phyloP scores from a whole-genome alignment of 2,329 filamentous ascomycete genomes.

The Neopestalotiopsis rosae region DNA sequence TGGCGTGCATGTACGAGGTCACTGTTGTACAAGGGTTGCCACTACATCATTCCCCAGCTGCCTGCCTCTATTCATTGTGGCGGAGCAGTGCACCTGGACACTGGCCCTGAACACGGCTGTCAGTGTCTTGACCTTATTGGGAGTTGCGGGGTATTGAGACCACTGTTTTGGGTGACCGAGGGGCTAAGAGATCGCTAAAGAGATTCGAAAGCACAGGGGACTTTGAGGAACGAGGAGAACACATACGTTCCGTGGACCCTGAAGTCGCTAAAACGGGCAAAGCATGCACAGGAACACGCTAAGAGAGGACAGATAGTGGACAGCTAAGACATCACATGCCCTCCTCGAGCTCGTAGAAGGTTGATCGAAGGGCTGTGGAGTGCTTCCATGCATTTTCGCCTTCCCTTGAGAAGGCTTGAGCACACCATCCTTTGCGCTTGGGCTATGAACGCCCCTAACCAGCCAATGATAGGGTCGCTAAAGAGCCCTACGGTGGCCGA shows the following conservation, averaged over 20 bases:
- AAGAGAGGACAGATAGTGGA: background rate
- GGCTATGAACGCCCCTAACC: background rate
- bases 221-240: background rate
- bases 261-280: background rate
- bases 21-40: too few relatives aligned
- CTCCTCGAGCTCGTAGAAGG: background rate
- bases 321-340: slow-evolving; percentile 7
- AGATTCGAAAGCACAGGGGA: background rate
- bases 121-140: too few relatives aligned
- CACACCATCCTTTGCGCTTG: background rate
- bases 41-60: too few relatives aligned
- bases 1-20: too few relatives aligned
- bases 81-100: too few relatives aligned
- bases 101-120: too few relatives aligned
- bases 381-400: slow-evolving; percentile 10
- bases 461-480: background rate
- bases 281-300: background rate
- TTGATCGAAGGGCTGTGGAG: slow-evolving; percentile 11
- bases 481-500: background rate
- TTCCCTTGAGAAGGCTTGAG: background rate
- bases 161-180: background rate
- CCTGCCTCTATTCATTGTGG: too few relatives aligned
- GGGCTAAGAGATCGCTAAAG: background rate
- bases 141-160: too few relatives aligned
- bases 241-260: too few relatives aligned